phyloP scores from a whole-genome alignment of 192 early-diverging fungal species.

The Mortierella claussenii region DNA sequence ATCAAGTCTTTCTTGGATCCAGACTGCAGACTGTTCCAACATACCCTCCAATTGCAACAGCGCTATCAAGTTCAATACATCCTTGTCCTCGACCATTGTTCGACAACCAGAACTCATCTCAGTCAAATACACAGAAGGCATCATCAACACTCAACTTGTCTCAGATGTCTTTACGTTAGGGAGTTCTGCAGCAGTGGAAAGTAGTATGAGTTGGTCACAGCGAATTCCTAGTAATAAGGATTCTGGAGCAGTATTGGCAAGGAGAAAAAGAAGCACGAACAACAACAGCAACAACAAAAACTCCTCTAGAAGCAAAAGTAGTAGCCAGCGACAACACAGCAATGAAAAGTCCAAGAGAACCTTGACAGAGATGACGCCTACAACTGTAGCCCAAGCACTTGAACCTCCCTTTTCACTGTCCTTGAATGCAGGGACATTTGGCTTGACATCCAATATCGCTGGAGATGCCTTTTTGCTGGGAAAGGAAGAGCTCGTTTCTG shows the following conservation, averaged over 20 bases:
- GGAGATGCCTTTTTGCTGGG: conserved; percentile 24
- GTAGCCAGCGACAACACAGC: no score
- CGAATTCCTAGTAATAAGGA: no score
- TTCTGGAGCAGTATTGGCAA: no score
- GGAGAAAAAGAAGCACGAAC: no score
- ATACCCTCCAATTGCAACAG: conserved; percentile 7
- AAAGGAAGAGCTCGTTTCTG: conserved; percentile 24
- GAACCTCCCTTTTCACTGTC: neutral
- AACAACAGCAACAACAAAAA: no score
- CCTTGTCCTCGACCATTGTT: conserved; percentile 8
- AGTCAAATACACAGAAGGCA: conserved; percentile 29
- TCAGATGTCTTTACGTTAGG: conserved; percentile 26
- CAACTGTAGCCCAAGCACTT: no score
- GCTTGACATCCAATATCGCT: conserved; percentile 26
- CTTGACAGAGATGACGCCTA: no score
- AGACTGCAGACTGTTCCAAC: conserved; percentile 9
- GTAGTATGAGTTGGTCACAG: no score
- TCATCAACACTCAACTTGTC: conserved; percentile 20
- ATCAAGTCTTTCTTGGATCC: conserved; percentile 46
- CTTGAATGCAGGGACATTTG: conserved; percentile 10
- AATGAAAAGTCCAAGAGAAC: no score
- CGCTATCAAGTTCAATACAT: conserved; percentile 29
- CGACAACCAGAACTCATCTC: conserved; percentile 11
- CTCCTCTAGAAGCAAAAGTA: no score
- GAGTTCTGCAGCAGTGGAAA: no score